Evolutionary conservation across 148 eudicot genomes (phyloP), one percentile per base, ranked within the genome.

Genomic region (Arbutus unedo): DNA sequence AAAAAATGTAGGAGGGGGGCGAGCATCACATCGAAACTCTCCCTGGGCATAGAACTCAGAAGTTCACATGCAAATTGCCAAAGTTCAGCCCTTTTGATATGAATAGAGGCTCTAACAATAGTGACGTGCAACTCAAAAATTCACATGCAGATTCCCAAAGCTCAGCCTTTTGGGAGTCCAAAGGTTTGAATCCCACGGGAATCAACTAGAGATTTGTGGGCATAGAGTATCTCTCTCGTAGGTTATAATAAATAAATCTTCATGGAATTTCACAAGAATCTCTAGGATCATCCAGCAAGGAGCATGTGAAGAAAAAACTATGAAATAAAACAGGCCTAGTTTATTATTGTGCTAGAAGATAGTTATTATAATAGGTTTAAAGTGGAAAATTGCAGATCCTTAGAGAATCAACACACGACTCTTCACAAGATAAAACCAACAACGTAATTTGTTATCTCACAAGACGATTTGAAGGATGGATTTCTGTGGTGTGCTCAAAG

Each of bases 21-120:
- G 23, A 59, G 23, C 66, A 56, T 16, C 62, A 16, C 62, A 4
- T 19, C 10, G 7, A 21, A 59, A 59, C 9, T 18, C 66, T 5
- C 66, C 66, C 66, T 3, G 25, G 25, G n/a, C 6, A 10, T 23
- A 75, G 15, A 75, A 47, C 5, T 19, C 15, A 49, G 38, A 51
- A n/a, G 21, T 48, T 74, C 77, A 74, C 15, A 74, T 8, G 54
- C 78, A 50, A 21, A 68, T 68, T 68, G 74, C 31, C 23, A 50
- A 76, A 50, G 18, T 44, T 15, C 9, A 2, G 78, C 25, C 18
- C 31, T 51, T 76, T 10, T 5, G 60, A 43, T 31, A 62, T 62
- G 66, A 60, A 4, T 11, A 25, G 19, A 68, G 73, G 73, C 73
- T 25, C 41, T 4, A 38, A 50, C 9, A 53, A 6, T 53, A 56